Evolutionary conservation across 2,329 filamentous ascomycete species (phyloP), one percentile per base, ranked within the genome.

Genomic region (Lachnellula willkommii): DNA sequence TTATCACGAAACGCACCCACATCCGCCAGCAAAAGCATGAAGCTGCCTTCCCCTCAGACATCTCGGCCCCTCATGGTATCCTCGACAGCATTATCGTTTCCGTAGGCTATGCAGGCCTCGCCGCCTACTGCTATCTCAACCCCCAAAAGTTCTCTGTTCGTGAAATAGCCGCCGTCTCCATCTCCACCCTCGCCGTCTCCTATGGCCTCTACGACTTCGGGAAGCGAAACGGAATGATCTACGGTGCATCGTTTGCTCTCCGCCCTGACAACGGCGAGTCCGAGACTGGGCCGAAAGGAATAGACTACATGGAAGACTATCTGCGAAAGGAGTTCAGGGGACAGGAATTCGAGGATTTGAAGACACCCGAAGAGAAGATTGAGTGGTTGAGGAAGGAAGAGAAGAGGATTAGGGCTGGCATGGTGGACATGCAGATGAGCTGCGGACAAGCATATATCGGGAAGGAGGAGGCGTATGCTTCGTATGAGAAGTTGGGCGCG

Each of bases 371-470:
- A 9, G 28, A 32, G 24, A 56, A 61, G 52, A 57, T 61, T 47
- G 37, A 36, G 12, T 61, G 56, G 56, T 53, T 61, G 54, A 56
- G 54, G 56, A 6, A 76, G 67, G 32, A 76, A 68, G 12, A 63
- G 58, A n/a, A 62, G 57, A 49, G 75, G 62, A 24, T 62, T 63
- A 2, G 72, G 71, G 52, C 76, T 22, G n/a, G 56, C 48, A 54
- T 59, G 28, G 43, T 36, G 17, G 54, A 53, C 4, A 52, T 59
- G 54, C 48, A 57, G 40, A 46, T 56, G 32, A 53, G 28, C 39
- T 61, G 59, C 32, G 59, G 59, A 40, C 47, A 55, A 37, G 59
- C 59, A 15, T 61, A 61, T 49, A 61, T 61, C 35, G 54, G 46
- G 36, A 59, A 59, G 37, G 59, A 61, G 37, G 52, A 61, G 24